Evolutionary conservation across 2,329 filamentous ascomycete species (phyloP), one percentile per base, ranked within the genome.

Genomic region (Penicillium sp.): DNA sequence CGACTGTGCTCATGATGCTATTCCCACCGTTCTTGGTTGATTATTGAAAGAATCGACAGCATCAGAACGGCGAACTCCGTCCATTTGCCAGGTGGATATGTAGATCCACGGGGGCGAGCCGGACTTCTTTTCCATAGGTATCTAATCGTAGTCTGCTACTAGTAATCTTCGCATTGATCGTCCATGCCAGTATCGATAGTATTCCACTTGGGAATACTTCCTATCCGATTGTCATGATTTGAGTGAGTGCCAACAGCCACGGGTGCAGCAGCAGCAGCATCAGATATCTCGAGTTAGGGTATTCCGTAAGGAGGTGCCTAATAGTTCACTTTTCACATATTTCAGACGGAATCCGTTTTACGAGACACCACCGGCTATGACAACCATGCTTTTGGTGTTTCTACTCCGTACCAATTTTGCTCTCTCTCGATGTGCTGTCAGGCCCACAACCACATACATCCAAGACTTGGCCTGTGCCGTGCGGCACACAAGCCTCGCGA

Each of bases 401-500:
- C n/a, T n/a, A n/a, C n/a, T n/a, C n/a, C n/a, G n/a, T n/a, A n/a
- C n/a, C n/a, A n/a, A n/a, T n/a, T n/a, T n/a, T n/a, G n/a, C n/a
- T n/a, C n/a, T n/a, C n/a, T n/a, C n/a, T n/a, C 9, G 13, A n/a
- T 33, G 9, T 33, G 4, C 31, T 14, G 10, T 39, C n/a, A 42
- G 37, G 37, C 37, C 37, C 40, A 18, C 24, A 9, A 10, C 23
- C 26, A 23, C 39, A 43, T 11, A n/a, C 16, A 28, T 26, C 31
- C 31, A 26, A 16, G 40, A 21, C 4, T 16, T 43, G 31, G 54
- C 33, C 44, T 58, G 26, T 55, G 37, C 52, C 24, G 36, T 46
- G 39, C 33, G 33, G 28, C 45, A 51, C 33, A 55, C 29, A 59
- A 56, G 34, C 51, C 51, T 51, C 31, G 49, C 28, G 48, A 51